A percentile compares a stretch with the other conserved stretches of the same genome.
These are phyloP conservation scores for Porcisia deanei DNA, from an alignment of 208 protist genomes.

Conservation along the genomic window DNA sequence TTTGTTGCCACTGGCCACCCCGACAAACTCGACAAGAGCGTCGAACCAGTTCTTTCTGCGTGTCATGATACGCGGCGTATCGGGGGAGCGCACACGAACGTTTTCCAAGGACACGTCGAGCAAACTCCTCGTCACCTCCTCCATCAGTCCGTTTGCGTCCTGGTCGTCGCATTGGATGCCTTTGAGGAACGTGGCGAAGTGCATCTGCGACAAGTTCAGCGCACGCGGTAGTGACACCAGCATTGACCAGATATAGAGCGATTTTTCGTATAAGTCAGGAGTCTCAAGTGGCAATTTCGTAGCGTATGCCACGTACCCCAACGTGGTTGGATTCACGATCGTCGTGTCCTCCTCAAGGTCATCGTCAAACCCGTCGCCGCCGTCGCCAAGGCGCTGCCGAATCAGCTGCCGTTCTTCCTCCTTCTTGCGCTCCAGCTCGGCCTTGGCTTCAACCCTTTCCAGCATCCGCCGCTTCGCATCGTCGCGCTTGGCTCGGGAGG, in stretches of 20 bases:
- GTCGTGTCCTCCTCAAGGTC: slow-evolving; percentile 48
- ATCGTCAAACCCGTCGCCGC: slow-evolving; percentile 32
- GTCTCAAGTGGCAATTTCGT: slow-evolving; percentile 36
- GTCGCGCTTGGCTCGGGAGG: slow-evolving; percentile 63
- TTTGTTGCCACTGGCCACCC: slow-evolving; percentile 72
- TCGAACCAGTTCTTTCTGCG: slow-evolving; percentile 84
- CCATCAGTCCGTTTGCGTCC: slow-evolving; percentile 78
- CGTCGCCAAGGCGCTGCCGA: slow-evolving; percentile 46
- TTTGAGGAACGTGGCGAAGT: slow-evolving; percentile 74
- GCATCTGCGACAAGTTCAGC: slow-evolving; percentile 78
- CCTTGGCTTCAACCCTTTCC: slow-evolving; percentile 48
- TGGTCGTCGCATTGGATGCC: slow-evolving; percentile 61
- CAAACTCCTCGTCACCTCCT: slow-evolving; percentile 68
- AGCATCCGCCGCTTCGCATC: slow-evolving; percentile 46
- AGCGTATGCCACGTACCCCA: slow-evolving; percentile 62
- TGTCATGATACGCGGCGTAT: slow-evolving; percentile 48
- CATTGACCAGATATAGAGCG: slow-evolving; percentile 81
- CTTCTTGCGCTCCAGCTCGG: slow-evolving; percentile 51
- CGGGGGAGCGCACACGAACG: slow-evolving; percentile 45
- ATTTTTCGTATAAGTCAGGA: slow-evolving; percentile 62
- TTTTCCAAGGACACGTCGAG: slow-evolving; percentile 59
- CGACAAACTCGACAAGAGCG: slow-evolving; percentile 74
- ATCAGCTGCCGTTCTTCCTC: slow-evolving; percentile 69
- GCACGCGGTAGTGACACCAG: slow-evolving; percentile 59
- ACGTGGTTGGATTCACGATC: slow-evolving; percentile 41